phyloP scores from a whole-genome alignment of 1,284 basidiomycete genomes.

The Cryptococcus maquisensis region DNA sequence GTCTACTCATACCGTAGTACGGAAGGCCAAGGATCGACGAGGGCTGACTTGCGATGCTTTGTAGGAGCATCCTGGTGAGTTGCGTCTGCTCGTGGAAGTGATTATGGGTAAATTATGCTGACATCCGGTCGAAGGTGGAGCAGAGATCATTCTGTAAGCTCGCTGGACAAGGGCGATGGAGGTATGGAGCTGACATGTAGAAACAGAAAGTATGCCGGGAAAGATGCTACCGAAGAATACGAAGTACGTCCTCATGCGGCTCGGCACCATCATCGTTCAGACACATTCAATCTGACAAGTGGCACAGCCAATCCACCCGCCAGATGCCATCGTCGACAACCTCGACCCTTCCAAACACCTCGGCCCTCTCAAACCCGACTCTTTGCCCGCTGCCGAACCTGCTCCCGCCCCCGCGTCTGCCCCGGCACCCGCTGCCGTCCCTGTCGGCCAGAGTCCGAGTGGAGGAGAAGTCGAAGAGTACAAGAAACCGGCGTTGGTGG shows the following conservation, averaged over 20 bases:
- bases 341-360: conserved; percentile 58
- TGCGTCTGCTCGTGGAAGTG: no score
- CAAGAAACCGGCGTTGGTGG: conserved; percentile 60
- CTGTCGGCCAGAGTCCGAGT: conserved; percentile 49
- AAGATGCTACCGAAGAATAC: conserved; percentile 74
- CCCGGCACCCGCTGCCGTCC: conserved; percentile 38
- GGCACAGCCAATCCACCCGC: conserved; percentile 70
- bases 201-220: conserved; percentile 62
- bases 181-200: neutral
- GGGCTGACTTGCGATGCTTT: neutral
- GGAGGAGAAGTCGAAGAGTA: conserved; percentile 34
- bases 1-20: neutral
- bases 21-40: neutral
- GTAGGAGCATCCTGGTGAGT: conserved; percentile 62
- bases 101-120: no score
- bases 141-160: conserved; percentile 56
- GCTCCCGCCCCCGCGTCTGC: conserved; percentile 15
- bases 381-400: conserved; percentile 39
- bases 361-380: conserved; percentile 63
- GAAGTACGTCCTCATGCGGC: conserved; percentile 54
- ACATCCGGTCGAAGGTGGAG: conserved; percentile 57
- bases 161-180: neutral
- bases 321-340: conserved; percentile 77
- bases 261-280: neutral
- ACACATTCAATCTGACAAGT: conserved; percentile 58